Evolutionary conservation across 2,329 filamentous ascomycete species (phyloP).

Genomic region (Fonsecaea multimorphosa): DNA sequence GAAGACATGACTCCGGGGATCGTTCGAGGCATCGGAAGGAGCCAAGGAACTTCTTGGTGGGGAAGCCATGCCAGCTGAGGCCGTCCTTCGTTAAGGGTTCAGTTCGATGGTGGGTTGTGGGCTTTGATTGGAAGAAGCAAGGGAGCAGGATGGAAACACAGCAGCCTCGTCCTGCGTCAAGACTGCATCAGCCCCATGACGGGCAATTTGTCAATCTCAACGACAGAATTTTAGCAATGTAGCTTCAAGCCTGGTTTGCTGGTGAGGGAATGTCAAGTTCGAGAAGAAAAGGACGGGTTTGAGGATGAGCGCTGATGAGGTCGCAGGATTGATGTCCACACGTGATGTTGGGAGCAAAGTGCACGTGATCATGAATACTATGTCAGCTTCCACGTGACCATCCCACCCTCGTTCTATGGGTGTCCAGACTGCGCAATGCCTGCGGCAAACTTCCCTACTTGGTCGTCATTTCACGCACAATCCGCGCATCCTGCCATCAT

Average conservation of each 20-base stretch:
- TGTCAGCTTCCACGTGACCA: neutral
- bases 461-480: slow-evolving; percentile 33
- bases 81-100: neutral
- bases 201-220: neutral
- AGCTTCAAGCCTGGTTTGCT: neutral
- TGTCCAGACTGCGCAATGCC: no score
- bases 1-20: neutral
- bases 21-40: slow-evolving; percentile 9
- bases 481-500: slow-evolving; percentile 21
- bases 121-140: slow-evolving; percentile 17
- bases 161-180: neutral
- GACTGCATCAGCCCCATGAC: neutral
- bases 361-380: neutral
- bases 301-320: no score
- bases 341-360: neutral
- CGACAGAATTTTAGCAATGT: neutral
- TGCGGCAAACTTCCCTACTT: neutral
- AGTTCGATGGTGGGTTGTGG: slow-evolving; percentile 2
- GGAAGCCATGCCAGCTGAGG: slow-evolving; percentile 25
- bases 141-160: neutral
- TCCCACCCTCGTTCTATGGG: neutral
- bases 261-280: neutral
- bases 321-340: neutral
- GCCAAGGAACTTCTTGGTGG: slow-evolving; percentile 10
- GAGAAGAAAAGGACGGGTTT: neutral